Evolutionary conservation across 768 basidiomycete genomes (phyloP).

Genomic region (Psilocybe azurescens): DNA sequence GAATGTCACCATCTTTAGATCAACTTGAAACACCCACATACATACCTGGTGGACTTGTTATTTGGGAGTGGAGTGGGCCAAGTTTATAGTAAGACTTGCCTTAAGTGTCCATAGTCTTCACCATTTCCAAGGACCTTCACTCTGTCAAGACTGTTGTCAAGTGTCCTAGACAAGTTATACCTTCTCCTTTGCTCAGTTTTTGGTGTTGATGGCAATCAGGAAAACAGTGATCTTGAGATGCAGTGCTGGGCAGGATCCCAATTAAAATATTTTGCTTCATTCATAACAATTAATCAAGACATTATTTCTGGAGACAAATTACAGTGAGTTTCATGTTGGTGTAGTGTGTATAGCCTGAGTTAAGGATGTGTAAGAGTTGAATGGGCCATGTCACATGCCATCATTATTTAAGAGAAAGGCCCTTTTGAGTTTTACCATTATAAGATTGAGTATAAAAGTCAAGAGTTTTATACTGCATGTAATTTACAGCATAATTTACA

Average conservation of each 20-base stretch:
- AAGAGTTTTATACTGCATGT: too few relatives aligned
- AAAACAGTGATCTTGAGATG: constrained; percentile 7
- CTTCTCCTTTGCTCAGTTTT: constrained; percentile 32
- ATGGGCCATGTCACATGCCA: background rate
- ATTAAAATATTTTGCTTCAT: background rate
- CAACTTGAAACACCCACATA: constrained; percentile 81
- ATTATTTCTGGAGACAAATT: too few relatives aligned
- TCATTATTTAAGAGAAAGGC: background rate
- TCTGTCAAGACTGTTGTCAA: constrained; percentile 54
- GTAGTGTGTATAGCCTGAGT: too few relatives aligned
- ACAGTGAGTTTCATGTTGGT: too few relatives aligned
- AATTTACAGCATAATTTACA: too few relatives aligned
- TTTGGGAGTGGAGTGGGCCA: background rate
- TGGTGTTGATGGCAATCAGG: constrained; percentile 23
- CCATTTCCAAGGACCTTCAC: constrained; percentile 75
- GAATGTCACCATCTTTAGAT: constrained; percentile 66
- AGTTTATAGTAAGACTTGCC: constrained; percentile 44
- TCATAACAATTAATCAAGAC: background rate
- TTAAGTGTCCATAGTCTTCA: constrained; percentile 60
- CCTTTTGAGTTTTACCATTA: background rate
- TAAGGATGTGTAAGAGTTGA: too few relatives aligned
- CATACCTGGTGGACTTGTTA: constrained; percentile 52
- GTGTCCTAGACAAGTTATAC: constrained; percentile 28
- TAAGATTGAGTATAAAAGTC: too few relatives aligned
- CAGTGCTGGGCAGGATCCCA: background rate